phyloP scores from a whole-genome alignment of 257 asterid species.

The Gentiana dahurica region DNA sequence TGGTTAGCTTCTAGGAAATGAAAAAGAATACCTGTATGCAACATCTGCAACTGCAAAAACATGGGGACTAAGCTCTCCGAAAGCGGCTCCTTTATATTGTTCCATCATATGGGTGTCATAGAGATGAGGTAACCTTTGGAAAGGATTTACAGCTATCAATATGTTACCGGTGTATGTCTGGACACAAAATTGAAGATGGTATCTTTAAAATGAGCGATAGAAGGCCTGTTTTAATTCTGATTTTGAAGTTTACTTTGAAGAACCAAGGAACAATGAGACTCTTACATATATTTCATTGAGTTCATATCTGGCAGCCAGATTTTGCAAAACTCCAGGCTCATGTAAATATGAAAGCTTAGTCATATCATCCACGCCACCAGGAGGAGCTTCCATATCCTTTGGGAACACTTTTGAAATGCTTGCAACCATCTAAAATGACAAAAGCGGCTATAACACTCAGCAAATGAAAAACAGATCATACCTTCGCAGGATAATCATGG shows the following conservation, averaged over 20 bases:
- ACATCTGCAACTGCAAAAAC: slow-evolving; percentile 98
- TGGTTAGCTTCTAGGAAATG: too few relatives aligned
- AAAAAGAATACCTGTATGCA: slow-evolving; percentile 58
- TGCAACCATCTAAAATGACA: slow-evolving; percentile 52
- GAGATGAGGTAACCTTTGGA: slow-evolving; percentile 96
- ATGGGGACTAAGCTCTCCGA: slow-evolving; percentile 99
- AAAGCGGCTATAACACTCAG: slow-evolving; percentile 1
- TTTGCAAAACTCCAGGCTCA: slow-evolving; percentile 98
- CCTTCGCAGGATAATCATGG: neutral
- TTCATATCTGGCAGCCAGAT: slow-evolving; percentile 90
- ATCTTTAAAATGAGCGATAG: neutral
- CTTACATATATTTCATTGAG: slow-evolving; percentile 96
- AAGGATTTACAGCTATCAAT: slow-evolving; percentile 95
- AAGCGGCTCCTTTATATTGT: slow-evolving; percentile 95
- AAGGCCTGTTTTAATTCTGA: neutral
- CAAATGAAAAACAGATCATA: neutral
- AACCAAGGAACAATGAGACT: slow-evolving; percentile 9
- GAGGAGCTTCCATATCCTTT: slow-evolving; percentile 90
- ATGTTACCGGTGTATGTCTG: slow-evolving; percentile 99
- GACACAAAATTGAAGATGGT: slow-evolving; percentile 14
- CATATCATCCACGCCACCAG: slow-evolving; percentile 99
- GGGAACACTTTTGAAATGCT: slow-evolving; percentile 81
- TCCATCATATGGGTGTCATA: slow-evolving; percentile 99
- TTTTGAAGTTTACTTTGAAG: neutral
- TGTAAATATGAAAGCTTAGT: slow-evolving; percentile 98